Conservation (phyloP, 441 rosid genomes). For the Eruca vesicaria region DNA sequence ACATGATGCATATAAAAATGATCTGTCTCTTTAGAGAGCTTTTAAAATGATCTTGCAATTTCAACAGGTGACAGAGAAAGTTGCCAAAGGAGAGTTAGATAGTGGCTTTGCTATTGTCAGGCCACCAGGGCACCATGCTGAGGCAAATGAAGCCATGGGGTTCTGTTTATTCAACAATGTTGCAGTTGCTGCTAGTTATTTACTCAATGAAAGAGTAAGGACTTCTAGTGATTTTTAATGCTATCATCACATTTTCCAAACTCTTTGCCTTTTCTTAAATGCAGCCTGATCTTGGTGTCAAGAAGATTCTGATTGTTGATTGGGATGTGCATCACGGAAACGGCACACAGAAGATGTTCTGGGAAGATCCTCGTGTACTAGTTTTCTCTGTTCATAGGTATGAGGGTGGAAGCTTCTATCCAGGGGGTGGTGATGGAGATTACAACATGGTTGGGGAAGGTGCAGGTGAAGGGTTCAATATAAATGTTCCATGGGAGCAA, state of each 20-base stretch:
- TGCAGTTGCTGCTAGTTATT: conserved; percentile 75
- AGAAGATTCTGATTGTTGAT: conserved; percentile 84
- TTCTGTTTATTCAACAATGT: conserved; percentile 92
- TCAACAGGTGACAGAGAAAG: conserved; percentile 62
- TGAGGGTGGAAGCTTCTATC: conserved; percentile 82
- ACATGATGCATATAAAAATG: neutral
- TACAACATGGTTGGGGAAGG: conserved; percentile 91
- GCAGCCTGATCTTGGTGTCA: conserved; percentile 63
- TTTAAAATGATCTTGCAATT: neutral
- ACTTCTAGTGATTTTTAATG: neutral
- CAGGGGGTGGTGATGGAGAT: conserved; percentile 68
- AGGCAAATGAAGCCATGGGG: conserved; percentile 78
- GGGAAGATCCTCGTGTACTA: conserved; percentile 88
- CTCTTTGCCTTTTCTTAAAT: neutral
- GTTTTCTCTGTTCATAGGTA: conserved; percentile 99
- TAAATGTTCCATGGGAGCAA: conserved; percentile 96
- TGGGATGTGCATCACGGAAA: conserved; percentile 99
- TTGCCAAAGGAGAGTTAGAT: conserved; percentile 73
- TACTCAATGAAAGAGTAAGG: conserved; percentile 67
- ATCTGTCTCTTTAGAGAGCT: neutral
- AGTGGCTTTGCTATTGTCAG: conserved; percentile 83
- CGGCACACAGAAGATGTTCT: conserved; percentile 89
- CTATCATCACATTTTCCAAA: neutral
- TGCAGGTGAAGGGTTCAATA: conserved; percentile 85
- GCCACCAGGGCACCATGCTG: conserved; percentile 99